A percentile compares a stretch with the other conserved stretches of the same genome.
phyloP scores from a whole-genome alignment of 495 filamentous ascomycete species.

The Hyaloscypha finlandica region DNA sequence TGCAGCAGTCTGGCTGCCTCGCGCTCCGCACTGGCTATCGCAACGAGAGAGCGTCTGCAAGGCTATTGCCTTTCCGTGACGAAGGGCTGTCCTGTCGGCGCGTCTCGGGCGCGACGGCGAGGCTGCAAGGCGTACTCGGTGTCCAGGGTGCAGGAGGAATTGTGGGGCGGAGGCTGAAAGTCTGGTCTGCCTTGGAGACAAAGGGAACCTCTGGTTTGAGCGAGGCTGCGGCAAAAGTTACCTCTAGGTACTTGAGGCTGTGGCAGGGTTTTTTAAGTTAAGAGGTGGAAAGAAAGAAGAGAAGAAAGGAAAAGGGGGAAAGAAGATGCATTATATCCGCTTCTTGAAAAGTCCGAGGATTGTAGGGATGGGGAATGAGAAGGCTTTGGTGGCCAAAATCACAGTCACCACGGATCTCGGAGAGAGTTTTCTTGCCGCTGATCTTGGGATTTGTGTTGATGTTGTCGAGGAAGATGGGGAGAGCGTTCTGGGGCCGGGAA shows the following conservation, averaged over 20 bases:
- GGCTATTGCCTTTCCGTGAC: not conserved
- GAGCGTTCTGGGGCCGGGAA: slow-evolving; percentile 48
- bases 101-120: not conserved
- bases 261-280: not conserved
- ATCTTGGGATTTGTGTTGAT: slow-evolving; percentile 53
- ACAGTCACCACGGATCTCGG: slow-evolving; percentile 91
- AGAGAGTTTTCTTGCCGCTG: slow-evolving; percentile 75
- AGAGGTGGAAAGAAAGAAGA: not conserved
- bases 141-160: not conserved
- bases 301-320: not conserved
- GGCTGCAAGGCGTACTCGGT: slow-evolving; percentile 6
- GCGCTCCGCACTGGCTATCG: slow-evolving; percentile 5
- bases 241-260: not conserved
- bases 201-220: not conserved
- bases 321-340: slow-evolving; percentile 73
- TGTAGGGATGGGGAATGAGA: slow-evolving; percentile 8
- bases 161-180: not conserved
- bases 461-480: slow-evolving; percentile 39
- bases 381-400: slow-evolving; percentile 50
- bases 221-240: not conserved
- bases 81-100: not conserved
- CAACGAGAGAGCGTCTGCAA: slow-evolving; percentile 12
- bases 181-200: not conserved
- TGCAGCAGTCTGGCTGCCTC: not conserved
- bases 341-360: slow-evolving; percentile 66